Evolutionary conservation across 2,329 filamentous ascomycete species (phyloP), one percentile per base, ranked within the genome.

Genomic region (Xylaria multiplex): DNA sequence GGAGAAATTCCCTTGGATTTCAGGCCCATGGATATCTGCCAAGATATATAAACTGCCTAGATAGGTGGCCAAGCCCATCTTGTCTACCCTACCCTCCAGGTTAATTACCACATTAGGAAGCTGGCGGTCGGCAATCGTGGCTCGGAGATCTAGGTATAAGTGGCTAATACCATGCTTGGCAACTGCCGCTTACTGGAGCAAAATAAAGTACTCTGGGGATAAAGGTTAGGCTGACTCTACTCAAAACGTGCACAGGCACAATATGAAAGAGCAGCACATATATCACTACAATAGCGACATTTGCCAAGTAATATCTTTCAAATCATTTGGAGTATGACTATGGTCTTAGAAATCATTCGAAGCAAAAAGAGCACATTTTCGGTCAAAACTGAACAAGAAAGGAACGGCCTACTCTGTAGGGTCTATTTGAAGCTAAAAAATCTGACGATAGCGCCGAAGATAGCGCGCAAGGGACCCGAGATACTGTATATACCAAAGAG

Each of bases 131-230:
- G 52, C n/a, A 46, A 53, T 67, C 45, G 24, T 49, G 35, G 53
- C 35, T 57, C 45, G 60, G 64, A 66, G 45, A 55, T 64, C 60
- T 63, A 35, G 48, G 46, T n/a, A 30, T 42, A 19, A 9, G 56
- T 48, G 61, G 61, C 61, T 66, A 66, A 64, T 64, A 56, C 64
- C 62, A 64, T 59, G 52, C 64, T 66, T 64, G 64, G 59, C 64
- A 35, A 43, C 22, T 30, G 24, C 64, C 48, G 54, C 32, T 46
- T 45, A 43, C 50, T 46, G n/a, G 57, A 46, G 37, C 46, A 40
- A 53, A 32, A 9, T 22, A 46, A 14, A 43, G 37, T 35, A 46
- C 24, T 30, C 16, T 22, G 19, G 42, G 32, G 48, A 48, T 59
- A 35, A 45, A 45, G 22, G 48, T 54, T 64, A 42, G 22, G 56